Evolutionary conservation across 345 rosid genomes (phyloP), one percentile per base, ranked within the genome.

Genomic region (Eucalyptus microcorys): DNA sequence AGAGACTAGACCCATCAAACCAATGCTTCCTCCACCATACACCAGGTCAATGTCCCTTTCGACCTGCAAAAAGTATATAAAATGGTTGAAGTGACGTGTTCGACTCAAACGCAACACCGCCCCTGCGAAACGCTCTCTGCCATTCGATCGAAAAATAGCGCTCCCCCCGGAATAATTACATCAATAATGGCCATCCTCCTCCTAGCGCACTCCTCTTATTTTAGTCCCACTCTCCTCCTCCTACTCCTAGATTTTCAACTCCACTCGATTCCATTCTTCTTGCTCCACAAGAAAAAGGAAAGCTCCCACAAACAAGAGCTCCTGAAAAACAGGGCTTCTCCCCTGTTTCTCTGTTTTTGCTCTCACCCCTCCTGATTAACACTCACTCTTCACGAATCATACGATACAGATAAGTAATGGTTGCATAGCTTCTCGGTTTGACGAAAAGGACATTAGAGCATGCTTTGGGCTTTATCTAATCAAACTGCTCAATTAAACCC

Each of bases 11-110:
- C 97, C 97, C 97, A 95, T 95, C 90, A 95, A 88, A 1, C 97
- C 97, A 86, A 95, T 92, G 91, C 97, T 95, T 13, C 97, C 97
- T 90, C 97, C 97, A 59, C 97, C 97, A 87, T 95, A 95, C 59
- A 95, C 97, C 89, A 95, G 92, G 93, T 95, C 96, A 87, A 95
- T 94, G 89, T 93, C 94, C 90, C 96, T 95, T 84, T 93, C 94
- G 17, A 95, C 97, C 97, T 95, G 91, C 87, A 89, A 27, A 87
- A 89, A 45, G 30, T 83, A 45, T 13, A 42, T 64, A 55, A 48
- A 87, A 57, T 88, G 79, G 71, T 68, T 86, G 49, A 61, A 87
- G 32, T 88, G 89, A 71, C 89, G 90, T 88, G 89, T 52, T 66
- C 42, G 37, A 49, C 89, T 89, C 90, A 87, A 86, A 86, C 71